Conservation (phyloP, 805 yeast genomes). For the Kazachstania kunashirensis region DNA sequence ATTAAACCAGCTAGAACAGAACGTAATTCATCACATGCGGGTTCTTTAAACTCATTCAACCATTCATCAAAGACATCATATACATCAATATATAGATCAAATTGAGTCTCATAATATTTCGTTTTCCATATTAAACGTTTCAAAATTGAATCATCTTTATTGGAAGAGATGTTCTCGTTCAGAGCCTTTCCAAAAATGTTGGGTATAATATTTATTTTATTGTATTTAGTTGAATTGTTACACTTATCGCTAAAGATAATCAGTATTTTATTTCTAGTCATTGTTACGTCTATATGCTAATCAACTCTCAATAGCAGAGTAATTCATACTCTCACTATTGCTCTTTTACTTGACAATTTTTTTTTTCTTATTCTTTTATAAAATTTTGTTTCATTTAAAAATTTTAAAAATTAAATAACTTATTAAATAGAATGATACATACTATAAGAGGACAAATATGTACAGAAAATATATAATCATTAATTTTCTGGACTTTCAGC, state of each 20-base stretch:
- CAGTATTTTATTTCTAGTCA: slow-evolving; percentile 5
- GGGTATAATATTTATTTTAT: background rate
- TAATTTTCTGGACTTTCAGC: slow-evolving; percentile 33
- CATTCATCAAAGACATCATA: slow-evolving; percentile 24
- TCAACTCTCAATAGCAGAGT: too few species aligned
- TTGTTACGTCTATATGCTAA: too few species aligned
- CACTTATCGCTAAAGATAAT: background rate
- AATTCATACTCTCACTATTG: too few species aligned
- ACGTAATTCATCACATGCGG: slow-evolving; percentile 34
- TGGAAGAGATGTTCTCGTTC: background rate
- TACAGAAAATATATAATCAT: background rate
- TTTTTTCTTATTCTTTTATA: too few species aligned
- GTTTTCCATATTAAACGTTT: slow-evolving; percentile 21
- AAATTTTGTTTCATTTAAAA: background rate
- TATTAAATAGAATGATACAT: background rate
- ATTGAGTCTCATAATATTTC: slow-evolving; percentile 25
- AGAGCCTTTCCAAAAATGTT: slow-evolving; percentile 2
- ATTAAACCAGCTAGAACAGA: slow-evolving; percentile 38
- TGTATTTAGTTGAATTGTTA: too few species aligned
- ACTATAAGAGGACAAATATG: background rate
- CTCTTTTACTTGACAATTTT: too few species aligned
- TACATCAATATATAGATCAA: slow-evolving; percentile 27
- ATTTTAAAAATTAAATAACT: background rate
- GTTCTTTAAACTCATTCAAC: slow-evolving; percentile 31
- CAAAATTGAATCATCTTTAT: slow-evolving; percentile 8